A percentile compares a stretch with the other conserved stretches of the same genome.
phyloP scores from a whole-genome alignment of 2,329 filamentous ascomycete genomes.

The Mollisia scopiformis region DNA sequence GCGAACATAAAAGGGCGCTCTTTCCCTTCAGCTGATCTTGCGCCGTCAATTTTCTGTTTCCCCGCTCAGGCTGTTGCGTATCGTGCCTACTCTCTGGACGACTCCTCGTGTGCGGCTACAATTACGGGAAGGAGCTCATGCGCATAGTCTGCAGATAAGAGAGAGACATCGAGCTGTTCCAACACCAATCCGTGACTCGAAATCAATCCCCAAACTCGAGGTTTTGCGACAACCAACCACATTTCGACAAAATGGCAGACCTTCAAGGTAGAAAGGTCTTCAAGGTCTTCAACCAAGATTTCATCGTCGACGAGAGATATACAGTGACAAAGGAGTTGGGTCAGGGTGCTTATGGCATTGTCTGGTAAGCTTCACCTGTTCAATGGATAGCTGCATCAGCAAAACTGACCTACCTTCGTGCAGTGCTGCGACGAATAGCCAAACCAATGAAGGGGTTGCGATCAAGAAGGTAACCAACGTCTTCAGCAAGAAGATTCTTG shows the following conservation, averaged over 20 bases:
- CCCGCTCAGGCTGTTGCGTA: neutral
- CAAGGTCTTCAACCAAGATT: slow-evolving; percentile 99
- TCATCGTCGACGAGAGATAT: slow-evolving; percentile 97
- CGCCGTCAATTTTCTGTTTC: slow-evolving; percentile 2
- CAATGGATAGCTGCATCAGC: neutral
- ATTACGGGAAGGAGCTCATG: neutral
- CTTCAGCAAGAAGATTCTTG: slow-evolving; percentile 99
- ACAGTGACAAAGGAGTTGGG: slow-evolving; percentile 98
- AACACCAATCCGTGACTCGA: neutral
- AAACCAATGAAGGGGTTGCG: slow-evolving; percentile 90
- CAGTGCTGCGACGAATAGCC: slow-evolving; percentile 89
- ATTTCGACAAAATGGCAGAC: slow-evolving; percentile 35
- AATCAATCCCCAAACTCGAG: neutral
- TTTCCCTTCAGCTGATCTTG: neutral
- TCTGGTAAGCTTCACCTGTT: slow-evolving; percentile 69
- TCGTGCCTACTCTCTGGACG: neutral
- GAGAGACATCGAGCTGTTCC: slow-evolving; percentile 1
- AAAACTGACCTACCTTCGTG: slow-evolving; percentile 27
- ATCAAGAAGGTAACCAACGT: slow-evolving; percentile 99
- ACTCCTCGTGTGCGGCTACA: slow-evolving; percentile 16
- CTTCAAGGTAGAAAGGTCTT: slow-evolving; percentile 79
- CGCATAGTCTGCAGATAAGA: slow-evolving; percentile 6
- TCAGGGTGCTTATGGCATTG: slow-evolving; percentile 97
- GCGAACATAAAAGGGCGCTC: slow-evolving; percentile 12
- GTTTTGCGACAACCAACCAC: slow-evolving; percentile 1